Evolutionary conservation across 2,329 filamentous ascomycete species (phyloP).

Genomic region (Xylaria sp.): DNA sequence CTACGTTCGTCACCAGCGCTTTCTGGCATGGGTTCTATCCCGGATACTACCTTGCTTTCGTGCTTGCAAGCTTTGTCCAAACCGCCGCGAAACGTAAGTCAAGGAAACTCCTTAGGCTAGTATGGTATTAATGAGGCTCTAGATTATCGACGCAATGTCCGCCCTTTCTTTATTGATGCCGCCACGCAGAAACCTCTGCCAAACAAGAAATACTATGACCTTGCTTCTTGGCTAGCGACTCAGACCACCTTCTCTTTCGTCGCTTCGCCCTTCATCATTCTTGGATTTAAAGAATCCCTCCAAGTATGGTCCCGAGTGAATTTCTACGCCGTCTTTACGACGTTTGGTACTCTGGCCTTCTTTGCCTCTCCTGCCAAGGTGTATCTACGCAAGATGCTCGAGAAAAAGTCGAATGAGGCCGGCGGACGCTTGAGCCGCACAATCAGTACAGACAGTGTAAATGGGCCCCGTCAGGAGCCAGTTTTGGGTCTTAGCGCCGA

Average conservation of each 20-base stretch:
- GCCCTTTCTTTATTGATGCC: constrained; percentile 90
- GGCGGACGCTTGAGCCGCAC: constrained; percentile 60
- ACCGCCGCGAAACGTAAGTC: constrained; percentile 90
- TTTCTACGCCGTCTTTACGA: constrained; percentile 83
- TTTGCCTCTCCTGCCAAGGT: constrained; percentile 83
- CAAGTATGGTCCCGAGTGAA: constrained; percentile 86
- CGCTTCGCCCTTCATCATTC: constrained; percentile 85
- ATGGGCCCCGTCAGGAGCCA: constrained; percentile 62
- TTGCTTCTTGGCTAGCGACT: constrained; percentile 77
- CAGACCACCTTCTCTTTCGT: constrained; percentile 87
- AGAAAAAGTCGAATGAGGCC: constrained; percentile 63
- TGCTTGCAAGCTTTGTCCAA: constrained; percentile 90
- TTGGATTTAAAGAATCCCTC: constrained; percentile 76
- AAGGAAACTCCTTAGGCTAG: background rate
- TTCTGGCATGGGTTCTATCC: constrained; percentile 99
- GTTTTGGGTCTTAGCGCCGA: constrained; percentile 83
- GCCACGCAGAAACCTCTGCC: constrained; percentile 74
- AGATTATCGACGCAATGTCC: constrained; percentile 90
- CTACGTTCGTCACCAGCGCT: constrained; percentile 92
- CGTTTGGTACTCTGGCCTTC: constrained; percentile 72
- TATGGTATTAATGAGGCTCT: constrained; percentile 31
- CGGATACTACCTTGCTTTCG: constrained; percentile 91
- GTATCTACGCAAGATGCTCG: constrained; percentile 65
- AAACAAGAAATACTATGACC: constrained; percentile 87
- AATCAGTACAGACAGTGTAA: constrained; percentile 67